Base-by-base conservation (phyloP, 2,329 filamentous ascomycete genomes). In the Diaporthe sp. region DNA sequence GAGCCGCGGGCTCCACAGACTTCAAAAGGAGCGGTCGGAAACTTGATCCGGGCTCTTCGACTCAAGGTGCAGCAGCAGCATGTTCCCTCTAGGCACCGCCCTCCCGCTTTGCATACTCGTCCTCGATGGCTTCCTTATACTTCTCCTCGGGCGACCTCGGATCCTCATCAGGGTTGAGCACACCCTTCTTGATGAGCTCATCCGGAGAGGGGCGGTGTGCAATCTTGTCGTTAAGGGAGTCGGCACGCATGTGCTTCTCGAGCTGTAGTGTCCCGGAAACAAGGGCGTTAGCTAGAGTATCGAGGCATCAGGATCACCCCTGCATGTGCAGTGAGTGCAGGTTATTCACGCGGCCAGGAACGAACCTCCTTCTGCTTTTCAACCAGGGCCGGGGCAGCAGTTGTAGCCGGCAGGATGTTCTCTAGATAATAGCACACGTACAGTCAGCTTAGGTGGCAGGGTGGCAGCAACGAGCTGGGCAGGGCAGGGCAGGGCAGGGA, bases 161-260 rank as follows among this genome's bases (percentile, higher is more conserved):
- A 79, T 94, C 92, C 78, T 93, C 90, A 75, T 90, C 91, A 25
- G 76, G 71, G 37, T 55, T 57, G 78, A 98, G 86, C 73, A 98
- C 94, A 7, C 95, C 95, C 79, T 94, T 92, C 81, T 94, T 92
- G 75, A 98, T 88, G 77, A 98, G 87, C 70, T 93, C 89, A 79
- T 95, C 94, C 15, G 94, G 93, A 49, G 90, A 88, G 1, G 96
- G 96, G 28, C 96, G 90, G 80, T 93, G 90, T 81, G 93, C 90
- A 77, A 98, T 92, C 84, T 96, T 96, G 81, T 97, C 95, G 84
- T 98, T 97, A 77, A 98, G 89, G 73, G 90, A 93, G 84, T 98
- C 94, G 76, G 92, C 94, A 19, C 94, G 91, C 95, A 98, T 98
- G 84, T 95, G 93, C 83, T 93, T 95, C 84, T 95, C 92, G 57